Evolutionary conservation across 129 eudicot genomes (phyloP).

Genomic region (Apium graveolens): DNA sequence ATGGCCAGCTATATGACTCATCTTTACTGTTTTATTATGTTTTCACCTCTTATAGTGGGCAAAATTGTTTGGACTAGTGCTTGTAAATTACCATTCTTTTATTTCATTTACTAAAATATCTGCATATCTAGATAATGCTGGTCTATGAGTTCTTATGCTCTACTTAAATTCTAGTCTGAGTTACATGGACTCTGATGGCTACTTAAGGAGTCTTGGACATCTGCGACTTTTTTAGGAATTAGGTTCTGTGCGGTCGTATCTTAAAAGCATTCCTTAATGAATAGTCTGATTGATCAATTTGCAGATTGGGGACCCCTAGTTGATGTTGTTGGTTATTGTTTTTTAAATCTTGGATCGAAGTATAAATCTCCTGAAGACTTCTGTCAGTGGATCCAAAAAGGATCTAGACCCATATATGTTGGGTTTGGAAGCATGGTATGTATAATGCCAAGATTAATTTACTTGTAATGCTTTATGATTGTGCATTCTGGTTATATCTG

Average conservation of each 20-base stretch:
- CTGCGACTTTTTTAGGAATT: neutral
- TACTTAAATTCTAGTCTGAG: neutral
- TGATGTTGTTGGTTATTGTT: constrained; percentile 96
- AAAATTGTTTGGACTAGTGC: neutral
- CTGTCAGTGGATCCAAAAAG: constrained; percentile 64
- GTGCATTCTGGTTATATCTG: neutral
- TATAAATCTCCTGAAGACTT: constrained; percentile 66
- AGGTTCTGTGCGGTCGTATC: neutral
- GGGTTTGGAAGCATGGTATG: constrained; percentile 99
- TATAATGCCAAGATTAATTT: neutral
- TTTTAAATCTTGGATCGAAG: constrained; percentile 65
- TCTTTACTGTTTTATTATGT: neutral
- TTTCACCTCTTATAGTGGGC: neutral
- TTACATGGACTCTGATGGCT: neutral
- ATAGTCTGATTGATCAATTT: constrained; percentile 14
- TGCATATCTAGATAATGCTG: neutral
- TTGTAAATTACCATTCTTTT: neutral
- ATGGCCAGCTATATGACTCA: neutral
- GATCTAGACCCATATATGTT: constrained; percentile 73
- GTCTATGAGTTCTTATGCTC: neutral
- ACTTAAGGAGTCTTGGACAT: neutral
- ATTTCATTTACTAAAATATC: neutral
- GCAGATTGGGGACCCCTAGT: constrained; percentile 95
- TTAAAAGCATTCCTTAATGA: neutral
- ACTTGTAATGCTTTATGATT: neutral